Conservation (phyloP, 306 rosid genomes). For the Cucumis cinereus region DNA sequence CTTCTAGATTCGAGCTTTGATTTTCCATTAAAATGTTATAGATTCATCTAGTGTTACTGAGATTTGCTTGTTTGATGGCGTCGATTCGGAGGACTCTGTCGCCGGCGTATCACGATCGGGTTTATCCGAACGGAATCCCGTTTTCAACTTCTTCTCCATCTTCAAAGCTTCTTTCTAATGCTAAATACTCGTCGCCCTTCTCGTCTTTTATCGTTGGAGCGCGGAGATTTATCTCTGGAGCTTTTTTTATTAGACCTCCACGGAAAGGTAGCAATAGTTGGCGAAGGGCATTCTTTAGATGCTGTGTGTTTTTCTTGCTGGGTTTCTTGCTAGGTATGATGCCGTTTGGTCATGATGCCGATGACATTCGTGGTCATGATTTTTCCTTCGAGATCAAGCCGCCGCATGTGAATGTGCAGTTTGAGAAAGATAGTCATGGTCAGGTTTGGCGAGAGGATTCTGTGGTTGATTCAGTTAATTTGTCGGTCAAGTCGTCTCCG, state of each 20-base stretch:
- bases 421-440: conserved; percentile 7
- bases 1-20: not conserved
- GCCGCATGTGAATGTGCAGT: conserved; percentile 30
- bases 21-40: not conserved
- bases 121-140: conserved; percentile 35
- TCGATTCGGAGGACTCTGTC: conserved; percentile 80
- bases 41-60: conserved; percentile 3
- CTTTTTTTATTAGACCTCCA: conserved; percentile 25
- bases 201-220: conserved; percentile 24
- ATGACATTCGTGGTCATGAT: conserved; percentile 28
- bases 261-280: conserved; percentile 38
- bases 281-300: conserved; percentile 39
- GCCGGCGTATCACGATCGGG: conserved; percentile 68
- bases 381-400: conserved; percentile 51
- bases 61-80: conserved; percentile 34
- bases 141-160: conserved; percentile 47
- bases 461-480: conserved; percentile 20
- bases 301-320: conserved; percentile 50
- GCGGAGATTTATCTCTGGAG: conserved; percentile 27
- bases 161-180: conserved; percentile 36
- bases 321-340: conserved; percentile 68
- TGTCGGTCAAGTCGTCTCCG: conserved; percentile 11
- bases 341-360: conserved; percentile 51
- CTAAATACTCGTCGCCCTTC: conserved; percentile 40
- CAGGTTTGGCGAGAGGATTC: conserved; percentile 9